Conservation (phyloP, 148 eudicot species). For the Beta vulgaris region DNA sequence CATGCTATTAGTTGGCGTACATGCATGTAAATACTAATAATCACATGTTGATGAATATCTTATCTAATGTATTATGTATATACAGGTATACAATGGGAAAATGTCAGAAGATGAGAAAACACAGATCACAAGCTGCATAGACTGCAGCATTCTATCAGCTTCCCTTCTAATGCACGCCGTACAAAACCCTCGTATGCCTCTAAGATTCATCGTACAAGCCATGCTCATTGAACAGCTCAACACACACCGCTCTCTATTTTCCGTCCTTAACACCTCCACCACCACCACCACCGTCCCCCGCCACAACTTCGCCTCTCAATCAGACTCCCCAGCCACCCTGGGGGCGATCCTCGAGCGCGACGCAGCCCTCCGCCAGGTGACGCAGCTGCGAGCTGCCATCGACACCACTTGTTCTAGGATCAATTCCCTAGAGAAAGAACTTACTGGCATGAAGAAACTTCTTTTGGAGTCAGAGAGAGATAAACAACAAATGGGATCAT, state of each 20-base stretch:
- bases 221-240: conserved; percentile 83
- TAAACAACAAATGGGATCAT: background rate
- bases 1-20: too few species aligned
- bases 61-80: background rate
- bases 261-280: conserved; percentile 22
- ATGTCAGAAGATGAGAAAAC: conserved; percentile 60
- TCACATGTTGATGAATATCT: too few species aligned
- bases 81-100: conserved; percentile 52
- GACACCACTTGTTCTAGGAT: conserved; percentile 58
- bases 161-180: conserved; percentile 69
- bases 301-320: background rate
- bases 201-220: conserved; percentile 79
- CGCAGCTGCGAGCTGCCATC: conserved; percentile 54
- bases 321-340: conserved; percentile 44
- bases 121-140: conserved; percentile 66
- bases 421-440: conserved; percentile 56
- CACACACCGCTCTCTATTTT: conserved; percentile 69
- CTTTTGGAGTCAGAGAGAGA: conserved; percentile 28
- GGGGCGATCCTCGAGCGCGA: conserved; percentile 74
- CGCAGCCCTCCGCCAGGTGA: conserved; percentile 61
- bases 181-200: conserved; percentile 79
- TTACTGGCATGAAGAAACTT: conserved; percentile 51
- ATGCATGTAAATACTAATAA: too few species aligned
- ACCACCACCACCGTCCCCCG: conserved; percentile 13
- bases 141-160: conserved; percentile 66